These are phyloP conservation scores for Starmerella kuoi DNA, from an alignment of 805 yeast genomes.

Conservation along the genomic window DNA sequence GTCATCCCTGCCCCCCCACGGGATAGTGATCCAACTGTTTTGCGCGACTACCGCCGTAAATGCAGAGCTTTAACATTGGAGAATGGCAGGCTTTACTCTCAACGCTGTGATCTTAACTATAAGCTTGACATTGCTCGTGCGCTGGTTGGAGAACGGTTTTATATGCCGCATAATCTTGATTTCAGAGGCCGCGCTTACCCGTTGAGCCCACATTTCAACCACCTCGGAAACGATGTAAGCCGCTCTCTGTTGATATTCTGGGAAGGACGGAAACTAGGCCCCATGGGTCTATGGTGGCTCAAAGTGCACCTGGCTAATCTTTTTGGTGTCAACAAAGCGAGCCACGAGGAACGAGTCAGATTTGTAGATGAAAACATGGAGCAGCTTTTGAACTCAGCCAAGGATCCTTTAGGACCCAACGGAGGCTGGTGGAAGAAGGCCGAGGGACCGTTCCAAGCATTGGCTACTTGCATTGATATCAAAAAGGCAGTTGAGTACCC, in stretches of 20 bases:
- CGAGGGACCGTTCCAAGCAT: conserved; percentile 53
- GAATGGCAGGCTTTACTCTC: conserved; percentile 60
- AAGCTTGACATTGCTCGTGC: conserved; percentile 93
- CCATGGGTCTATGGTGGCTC: conserved; percentile 44
- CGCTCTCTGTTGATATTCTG: conserved; percentile 48
- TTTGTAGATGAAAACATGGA: conserved; percentile 40
- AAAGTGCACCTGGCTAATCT: conserved; percentile 52
- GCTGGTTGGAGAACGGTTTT: conserved; percentile 51
- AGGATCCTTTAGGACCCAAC: conserved; percentile 35
- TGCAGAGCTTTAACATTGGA: conserved; percentile 48
- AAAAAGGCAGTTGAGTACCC: conserved; percentile 37
- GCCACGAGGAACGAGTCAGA: conserved; percentile 39
- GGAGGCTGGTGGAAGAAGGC: conserved; percentile 45
- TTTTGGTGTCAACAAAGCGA: conserved; percentile 44
- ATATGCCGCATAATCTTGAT: conserved; percentile 52
- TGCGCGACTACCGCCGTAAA: conserved; percentile 54
- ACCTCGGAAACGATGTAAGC: conserved; percentile 49
- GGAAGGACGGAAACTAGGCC: conserved; percentile 46
- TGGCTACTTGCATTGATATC: conserved; percentile 45
- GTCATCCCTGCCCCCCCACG: conserved; percentile 48
- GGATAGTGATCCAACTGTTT: conserved; percentile 58
- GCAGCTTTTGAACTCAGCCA: conserved; percentile 36
- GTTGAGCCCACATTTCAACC: conserved; percentile 49
- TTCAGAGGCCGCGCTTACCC: conserved; percentile 59
- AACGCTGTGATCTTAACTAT: conserved; percentile 87